Evolutionary conservation across 345 rosid species (phyloP).

Genomic region (Acer campestre): DNA sequence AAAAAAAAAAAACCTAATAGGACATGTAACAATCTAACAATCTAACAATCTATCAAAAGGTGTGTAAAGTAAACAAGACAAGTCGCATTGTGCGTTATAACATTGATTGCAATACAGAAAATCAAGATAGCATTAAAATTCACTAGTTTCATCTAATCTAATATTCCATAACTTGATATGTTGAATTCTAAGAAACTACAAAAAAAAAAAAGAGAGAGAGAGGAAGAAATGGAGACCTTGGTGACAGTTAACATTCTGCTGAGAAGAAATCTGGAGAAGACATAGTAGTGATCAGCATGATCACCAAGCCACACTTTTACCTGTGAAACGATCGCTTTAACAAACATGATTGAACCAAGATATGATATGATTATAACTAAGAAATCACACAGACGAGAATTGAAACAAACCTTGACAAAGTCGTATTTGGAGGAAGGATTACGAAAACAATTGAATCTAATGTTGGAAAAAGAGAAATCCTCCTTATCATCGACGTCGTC

Average conservation of each 20-base stretch:
- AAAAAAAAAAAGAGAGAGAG: background rate
- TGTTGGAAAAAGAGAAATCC: slow-evolving; percentile 38
- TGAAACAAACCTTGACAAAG: slow-evolving; percentile 72
- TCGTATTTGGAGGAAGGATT: slow-evolving; percentile 83
- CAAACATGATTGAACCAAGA: background rate
- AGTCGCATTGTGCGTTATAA: no score
- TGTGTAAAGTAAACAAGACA: background rate
- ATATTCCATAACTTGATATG: background rate
- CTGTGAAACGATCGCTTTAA: slow-evolving; percentile 31
- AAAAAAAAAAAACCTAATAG: background rate
- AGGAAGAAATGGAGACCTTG: slow-evolving; percentile 50
- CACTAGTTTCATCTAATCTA: background rate
- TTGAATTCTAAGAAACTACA: background rate
- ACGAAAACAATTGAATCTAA: slow-evolving; percentile 54
- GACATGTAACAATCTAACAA: background rate
- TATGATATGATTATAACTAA: background rate
- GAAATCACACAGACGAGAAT: background rate
- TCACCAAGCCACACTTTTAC: slow-evolving; percentile 98
- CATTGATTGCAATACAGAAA: no score
- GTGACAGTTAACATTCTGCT: slow-evolving; percentile 98
- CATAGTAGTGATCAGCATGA: slow-evolving; percentile 93
- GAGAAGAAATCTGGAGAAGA: slow-evolving; percentile 87
- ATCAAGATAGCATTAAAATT: background rate
- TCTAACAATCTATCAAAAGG: background rate
- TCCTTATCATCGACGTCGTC: slow-evolving; percentile 35